These are phyloP conservation scores for Pichia manshurica DNA, from an alignment of 805 yeast genomes.

Conservation along the genomic window DNA sequence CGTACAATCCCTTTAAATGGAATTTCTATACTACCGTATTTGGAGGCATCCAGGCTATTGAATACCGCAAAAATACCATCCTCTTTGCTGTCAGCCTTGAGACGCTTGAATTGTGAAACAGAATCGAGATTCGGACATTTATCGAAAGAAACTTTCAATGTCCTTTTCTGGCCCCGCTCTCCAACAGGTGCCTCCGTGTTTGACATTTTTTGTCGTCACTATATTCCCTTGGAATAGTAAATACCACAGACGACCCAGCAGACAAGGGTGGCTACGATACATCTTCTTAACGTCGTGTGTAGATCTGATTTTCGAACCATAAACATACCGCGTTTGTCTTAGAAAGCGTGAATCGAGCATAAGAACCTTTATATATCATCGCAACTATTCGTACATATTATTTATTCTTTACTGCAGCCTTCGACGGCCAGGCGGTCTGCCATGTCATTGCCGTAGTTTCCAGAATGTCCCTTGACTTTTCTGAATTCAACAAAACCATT, in stretches of 20 bases:
- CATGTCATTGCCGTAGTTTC: conserved; percentile 61
- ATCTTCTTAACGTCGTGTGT: too few relatives aligned
- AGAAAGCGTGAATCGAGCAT: too few relatives aligned
- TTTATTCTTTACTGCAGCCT: conserved; percentile 33
- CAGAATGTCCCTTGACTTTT: conserved; percentile 73
- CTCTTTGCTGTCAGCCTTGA: not conserved
- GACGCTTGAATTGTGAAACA: not conserved
- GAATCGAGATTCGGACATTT: not conserved
- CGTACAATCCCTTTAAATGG: conserved; percentile 10
- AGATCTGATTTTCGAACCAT: too few relatives aligned
- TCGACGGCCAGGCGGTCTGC: conserved; percentile 71
- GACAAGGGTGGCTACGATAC: too few relatives aligned
- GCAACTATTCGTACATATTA: not conserved
- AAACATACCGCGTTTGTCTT: not conserved
- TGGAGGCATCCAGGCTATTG: conserved; percentile 11
- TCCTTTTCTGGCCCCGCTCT: conserved; percentile 1
- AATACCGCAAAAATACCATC: conserved; percentile 11
- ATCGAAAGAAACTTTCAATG: conserved; percentile 6
- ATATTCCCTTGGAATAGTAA: too few relatives aligned
- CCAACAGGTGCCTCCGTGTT: not conserved
- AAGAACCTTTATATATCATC: too few relatives aligned
- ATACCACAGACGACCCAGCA: too few relatives aligned
- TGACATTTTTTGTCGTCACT: not conserved
- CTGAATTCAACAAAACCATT: conserved; percentile 41
- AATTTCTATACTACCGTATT: conserved; percentile 7